These are phyloP conservation scores for Cornus florida DNA, from an alignment of 148 eudicot genomes.

Conservation along the genomic window DNA sequence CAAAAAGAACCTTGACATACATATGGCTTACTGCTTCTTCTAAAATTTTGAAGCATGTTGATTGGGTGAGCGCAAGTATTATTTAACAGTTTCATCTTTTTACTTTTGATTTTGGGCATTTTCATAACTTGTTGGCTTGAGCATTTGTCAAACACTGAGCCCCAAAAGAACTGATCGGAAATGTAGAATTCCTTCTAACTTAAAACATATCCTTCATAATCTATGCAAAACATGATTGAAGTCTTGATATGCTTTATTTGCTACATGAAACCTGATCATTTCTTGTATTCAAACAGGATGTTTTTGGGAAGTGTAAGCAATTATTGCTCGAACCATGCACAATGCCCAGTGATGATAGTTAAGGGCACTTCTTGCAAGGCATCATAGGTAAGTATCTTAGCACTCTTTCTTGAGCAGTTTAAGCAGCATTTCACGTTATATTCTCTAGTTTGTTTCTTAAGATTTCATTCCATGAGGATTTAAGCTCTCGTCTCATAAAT, in stretches of 20 bases:
- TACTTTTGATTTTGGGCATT: background rate
- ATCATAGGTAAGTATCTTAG: conserved; percentile 32
- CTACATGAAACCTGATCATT: background rate
- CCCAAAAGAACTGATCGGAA: background rate
- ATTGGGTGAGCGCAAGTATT: background rate
- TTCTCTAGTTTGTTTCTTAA: conserved; percentile 1
- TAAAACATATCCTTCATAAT: background rate
- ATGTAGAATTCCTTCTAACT: background rate
- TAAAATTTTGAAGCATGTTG: background rate
- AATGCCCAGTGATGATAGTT: conserved; percentile 71
- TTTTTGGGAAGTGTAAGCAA: conserved; percentile 90
- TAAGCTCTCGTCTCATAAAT: background rate
- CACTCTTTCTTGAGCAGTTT: background rate
- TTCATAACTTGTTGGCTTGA: background rate
- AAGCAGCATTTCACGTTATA: background rate
- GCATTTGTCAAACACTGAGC: background rate
- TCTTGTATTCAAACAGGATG: conserved; percentile 42
- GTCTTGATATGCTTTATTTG: background rate
- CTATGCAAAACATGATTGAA: background rate
- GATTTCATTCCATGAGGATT: background rate
- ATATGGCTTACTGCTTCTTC: no score
- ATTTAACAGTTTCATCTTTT: background rate
- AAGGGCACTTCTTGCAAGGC: conserved; percentile 36
- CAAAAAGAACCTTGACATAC: background rate
- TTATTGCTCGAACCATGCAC: conserved; percentile 71